Evolutionary conservation across 140 eudicot genomes (phyloP).

Genomic region (Flaveria floridana): DNA sequence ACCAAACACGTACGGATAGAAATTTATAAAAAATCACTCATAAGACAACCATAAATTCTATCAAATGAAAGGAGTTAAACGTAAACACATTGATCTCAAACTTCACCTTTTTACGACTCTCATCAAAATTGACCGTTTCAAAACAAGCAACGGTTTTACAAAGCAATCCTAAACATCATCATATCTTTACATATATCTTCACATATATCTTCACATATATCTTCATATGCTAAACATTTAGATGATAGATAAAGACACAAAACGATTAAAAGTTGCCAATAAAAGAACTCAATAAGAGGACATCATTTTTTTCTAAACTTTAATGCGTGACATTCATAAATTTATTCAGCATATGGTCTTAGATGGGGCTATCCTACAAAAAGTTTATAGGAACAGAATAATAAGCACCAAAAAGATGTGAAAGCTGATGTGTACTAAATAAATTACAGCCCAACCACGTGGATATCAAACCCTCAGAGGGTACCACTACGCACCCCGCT

Average conservation of each 20-base stretch:
- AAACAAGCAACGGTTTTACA: not conserved
- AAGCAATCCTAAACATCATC: not conserved
- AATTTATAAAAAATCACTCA: too few relatives aligned
- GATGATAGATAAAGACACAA: too few relatives aligned
- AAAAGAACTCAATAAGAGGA: not conserved
- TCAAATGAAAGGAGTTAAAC: too few relatives aligned
- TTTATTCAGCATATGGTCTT: not conserved
- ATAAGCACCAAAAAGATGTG: conserved; percentile 19
- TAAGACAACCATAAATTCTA: too few relatives aligned
- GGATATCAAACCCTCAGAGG: conserved; percentile 26
- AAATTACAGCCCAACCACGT: conserved; percentile 37
- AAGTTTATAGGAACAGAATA: conserved; percentile 20
- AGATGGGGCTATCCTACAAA: not conserved
- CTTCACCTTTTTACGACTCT: not conserved
- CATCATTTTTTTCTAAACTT: not conserved
- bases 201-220: too few relatives aligned
- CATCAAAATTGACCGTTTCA: not conserved
- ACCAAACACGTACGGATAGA: not conserved
- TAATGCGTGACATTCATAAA: not conserved
- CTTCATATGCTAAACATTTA: not conserved
- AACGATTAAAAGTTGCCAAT: not conserved
- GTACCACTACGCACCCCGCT: conserved; percentile 38
- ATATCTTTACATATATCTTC: not conserved
- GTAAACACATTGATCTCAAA: too few relatives aligned
- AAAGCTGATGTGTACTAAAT: conserved; percentile 28